Evolutionary conservation across 306 rosid genomes (phyloP).

Genomic region (Cucumis hystrix): DNA sequence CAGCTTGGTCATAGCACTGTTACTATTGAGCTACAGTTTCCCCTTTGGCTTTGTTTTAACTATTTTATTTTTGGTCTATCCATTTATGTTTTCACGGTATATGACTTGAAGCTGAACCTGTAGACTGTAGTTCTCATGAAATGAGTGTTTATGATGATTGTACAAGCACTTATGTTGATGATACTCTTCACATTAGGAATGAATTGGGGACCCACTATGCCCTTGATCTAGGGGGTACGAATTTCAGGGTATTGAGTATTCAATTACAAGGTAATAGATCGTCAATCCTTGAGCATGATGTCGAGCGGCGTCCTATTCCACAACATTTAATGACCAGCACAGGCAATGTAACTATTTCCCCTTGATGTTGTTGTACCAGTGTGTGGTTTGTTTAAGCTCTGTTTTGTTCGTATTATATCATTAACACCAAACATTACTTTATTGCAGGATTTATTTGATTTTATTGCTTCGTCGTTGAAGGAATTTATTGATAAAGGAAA

Average conservation of each 20-base stretch:
- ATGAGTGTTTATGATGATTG: neutral
- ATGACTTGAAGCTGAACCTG: neutral
- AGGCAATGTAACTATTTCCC: constrained; percentile 41
- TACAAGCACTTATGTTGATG: neutral
- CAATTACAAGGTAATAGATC: constrained; percentile 55
- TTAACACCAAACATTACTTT: neutral
- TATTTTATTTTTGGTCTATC: neutral
- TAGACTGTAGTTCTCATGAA: neutral
- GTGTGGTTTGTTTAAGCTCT: neutral
- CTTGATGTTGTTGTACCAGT: constrained; percentile 2
- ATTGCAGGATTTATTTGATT: constrained; percentile 76
- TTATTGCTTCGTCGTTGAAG: constrained; percentile 59
- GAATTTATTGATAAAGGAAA: constrained; percentile 55
- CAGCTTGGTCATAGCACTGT: neutral
- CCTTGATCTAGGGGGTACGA: constrained; percentile 75
- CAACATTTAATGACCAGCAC: constrained; percentile 58
- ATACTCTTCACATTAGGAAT: constrained; percentile 28
- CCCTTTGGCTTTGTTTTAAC: neutral
- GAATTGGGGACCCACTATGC: constrained; percentile 81
- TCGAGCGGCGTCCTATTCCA: constrained; percentile 60
- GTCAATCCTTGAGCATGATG: constrained; percentile 35
- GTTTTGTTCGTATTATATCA: neutral
- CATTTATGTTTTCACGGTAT: neutral
- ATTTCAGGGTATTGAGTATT: constrained; percentile 75
- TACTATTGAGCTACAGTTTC: neutral